Evolutionary conservation across 2,329 filamentous ascomycete species (phyloP).

Genomic region (Leptographium procerum): DNA sequence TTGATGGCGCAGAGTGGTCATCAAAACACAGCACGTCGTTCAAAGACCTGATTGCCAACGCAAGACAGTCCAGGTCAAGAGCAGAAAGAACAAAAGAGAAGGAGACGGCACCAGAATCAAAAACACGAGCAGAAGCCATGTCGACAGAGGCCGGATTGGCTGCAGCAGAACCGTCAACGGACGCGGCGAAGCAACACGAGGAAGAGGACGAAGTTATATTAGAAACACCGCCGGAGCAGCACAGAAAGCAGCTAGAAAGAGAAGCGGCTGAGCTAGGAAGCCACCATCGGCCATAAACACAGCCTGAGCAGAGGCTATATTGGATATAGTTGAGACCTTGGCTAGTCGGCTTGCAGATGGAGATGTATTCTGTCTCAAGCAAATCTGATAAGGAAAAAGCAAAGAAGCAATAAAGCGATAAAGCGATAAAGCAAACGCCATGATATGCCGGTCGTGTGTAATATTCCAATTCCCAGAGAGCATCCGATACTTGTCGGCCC

Average conservation of each 20-base stretch:
- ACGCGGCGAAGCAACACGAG: not conserved
- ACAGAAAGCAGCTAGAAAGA: not conserved
- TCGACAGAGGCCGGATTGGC: not conserved
- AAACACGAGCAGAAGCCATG: not conserved
- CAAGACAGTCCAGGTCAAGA: slow-evolving; percentile 44
- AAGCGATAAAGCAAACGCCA: not conserved
- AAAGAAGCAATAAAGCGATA: too few species aligned
- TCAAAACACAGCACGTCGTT: slow-evolving; percentile 64
- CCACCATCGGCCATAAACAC: not conserved
- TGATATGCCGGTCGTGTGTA: not conserved
- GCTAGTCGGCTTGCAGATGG: not conserved
- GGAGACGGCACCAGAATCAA: not conserved
- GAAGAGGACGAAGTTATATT: too few species aligned
- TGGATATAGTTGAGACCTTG: too few species aligned
- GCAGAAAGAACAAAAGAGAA: slow-evolving; percentile 10
- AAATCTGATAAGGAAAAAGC: not conserved
- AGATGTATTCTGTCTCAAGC: not conserved
- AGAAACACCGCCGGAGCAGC: not conserved
- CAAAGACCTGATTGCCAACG: slow-evolving; percentile 65
- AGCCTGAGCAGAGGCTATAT: not conserved
- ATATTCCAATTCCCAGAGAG: not conserved
- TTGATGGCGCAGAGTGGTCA: slow-evolving; percentile 70
- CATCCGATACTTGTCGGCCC: too few species aligned
- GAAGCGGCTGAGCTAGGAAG: not conserved
- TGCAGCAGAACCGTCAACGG: too few species aligned